Percentiles rank a stretch among this genome's conserved stretches.
These are phyloP conservation scores for Biancaea sappan DNA, from an alignment of 306 rosid genomes.

Conservation along the genomic window DNA sequence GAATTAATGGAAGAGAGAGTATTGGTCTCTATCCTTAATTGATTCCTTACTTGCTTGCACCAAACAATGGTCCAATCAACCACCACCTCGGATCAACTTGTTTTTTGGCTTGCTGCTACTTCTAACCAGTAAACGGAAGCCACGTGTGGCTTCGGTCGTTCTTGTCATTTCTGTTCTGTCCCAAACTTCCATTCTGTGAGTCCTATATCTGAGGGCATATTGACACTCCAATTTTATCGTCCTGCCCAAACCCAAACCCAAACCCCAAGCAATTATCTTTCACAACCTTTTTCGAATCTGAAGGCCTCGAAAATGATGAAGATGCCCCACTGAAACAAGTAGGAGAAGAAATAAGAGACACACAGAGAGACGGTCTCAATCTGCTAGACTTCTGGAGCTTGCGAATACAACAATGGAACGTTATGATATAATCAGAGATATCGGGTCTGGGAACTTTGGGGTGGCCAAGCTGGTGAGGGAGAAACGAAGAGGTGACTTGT, in stretches of 20 bases:
- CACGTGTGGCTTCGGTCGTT: slow-evolving; percentile 37
- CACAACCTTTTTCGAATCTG: slow-evolving; percentile 35
- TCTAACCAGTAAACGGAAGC: background rate
- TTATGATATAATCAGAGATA: slow-evolving; percentile 76
- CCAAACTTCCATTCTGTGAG: background rate
- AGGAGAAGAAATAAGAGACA: slow-evolving; percentile 23
- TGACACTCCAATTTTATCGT: slow-evolving; percentile 15
- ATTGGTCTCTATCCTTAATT: background rate
- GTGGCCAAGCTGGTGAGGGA: slow-evolving; percentile 88
- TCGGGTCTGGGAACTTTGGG: slow-evolving; percentile 97
- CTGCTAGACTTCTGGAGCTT: slow-evolving; percentile 12
- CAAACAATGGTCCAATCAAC: background rate
- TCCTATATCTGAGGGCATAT: background rate
- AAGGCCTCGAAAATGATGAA: slow-evolving; percentile 37
- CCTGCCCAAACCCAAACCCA: background rate
- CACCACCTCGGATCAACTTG: slow-evolving; percentile 20
- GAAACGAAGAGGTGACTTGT: slow-evolving; percentile 71
- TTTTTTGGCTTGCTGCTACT: slow-evolving; percentile 5
- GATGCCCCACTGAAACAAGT: slow-evolving; percentile 46
- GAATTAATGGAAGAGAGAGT: background rate
- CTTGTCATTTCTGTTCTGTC: background rate
- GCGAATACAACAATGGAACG: slow-evolving; percentile 62
- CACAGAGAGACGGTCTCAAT: slow-evolving; percentile 5
- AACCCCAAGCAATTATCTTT: slow-evolving; percentile 34
- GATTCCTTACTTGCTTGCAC: background rate